These are phyloP conservation scores for Colletotrichum sp. DNA, from an alignment of 2,329 filamentous ascomycete genomes.

Conservation along the genomic window DNA sequence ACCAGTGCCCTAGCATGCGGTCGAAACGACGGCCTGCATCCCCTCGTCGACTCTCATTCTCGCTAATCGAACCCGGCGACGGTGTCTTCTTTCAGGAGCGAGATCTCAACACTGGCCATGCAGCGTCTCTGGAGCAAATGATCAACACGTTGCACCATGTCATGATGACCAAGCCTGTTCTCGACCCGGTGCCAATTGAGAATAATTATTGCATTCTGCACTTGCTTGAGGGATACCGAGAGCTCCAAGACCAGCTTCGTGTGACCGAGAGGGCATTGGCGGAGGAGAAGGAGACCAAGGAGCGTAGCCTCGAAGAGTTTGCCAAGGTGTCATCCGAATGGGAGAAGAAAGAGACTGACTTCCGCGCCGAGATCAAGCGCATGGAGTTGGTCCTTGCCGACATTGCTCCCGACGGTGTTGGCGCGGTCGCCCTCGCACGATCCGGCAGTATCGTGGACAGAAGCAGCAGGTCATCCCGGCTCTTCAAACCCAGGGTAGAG, in stretches of 20 bases:
- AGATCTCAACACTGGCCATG: constrained; percentile 37
- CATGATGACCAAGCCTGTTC: constrained; percentile 41
- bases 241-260: constrained; percentile 27
- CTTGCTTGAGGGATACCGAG: constrained; percentile 40
- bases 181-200: constrained; percentile 40
- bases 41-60: neutral
- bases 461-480: constrained; percentile 29
- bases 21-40: neutral
- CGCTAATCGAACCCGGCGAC: neutral
- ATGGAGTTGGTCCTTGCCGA: constrained; percentile 41
- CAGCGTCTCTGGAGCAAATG: constrained; percentile 49
- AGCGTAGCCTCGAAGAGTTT: constrained; percentile 35
- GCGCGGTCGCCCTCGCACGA: constrained; percentile 48
- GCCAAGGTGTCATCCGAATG: constrained; percentile 41
- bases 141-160: constrained; percentile 46
- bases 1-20: neutral
- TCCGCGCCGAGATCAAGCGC: constrained; percentile 43
- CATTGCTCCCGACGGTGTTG: constrained; percentile 42
- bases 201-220: constrained; percentile 47
- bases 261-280: constrained; percentile 9
- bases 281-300: constrained; percentile 19
- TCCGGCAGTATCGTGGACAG: constrained; percentile 47
- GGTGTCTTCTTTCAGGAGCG: neutral
- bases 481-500: constrained; percentile 35
- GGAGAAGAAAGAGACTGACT: constrained; percentile 39